Evolutionary conservation across 345 rosid genomes (phyloP).

Genomic region (sweet orange (Citrus sinensis)): DVS_A1.0 CM039161.1:1305001-1305500

Average conservation of each 20-base stretch:
- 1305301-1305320: conserved; percentile 15
- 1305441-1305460: neutral
- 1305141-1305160: too few relatives aligned
- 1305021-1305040: too few relatives aligned
- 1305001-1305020: too few relatives aligned
- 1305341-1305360: conserved; percentile 19
- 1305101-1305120: too few relatives aligned
- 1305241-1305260: neutral
- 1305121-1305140: too few relatives aligned
- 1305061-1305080: too few relatives aligned
- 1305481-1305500: neutral
- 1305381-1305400: conserved; percentile 32
- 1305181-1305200: too few relatives aligned
- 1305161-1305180: too few relatives aligned
- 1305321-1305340: conserved; percentile 30
- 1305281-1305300: neutral
- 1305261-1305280: neutral
- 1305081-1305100: too few relatives aligned
- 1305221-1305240: neutral
- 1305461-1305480: too few relatives aligned
- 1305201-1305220: too few relatives aligned
- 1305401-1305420: conserved; percentile 29
- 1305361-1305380: conserved; percentile 33
- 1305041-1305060: too few relatives aligned
- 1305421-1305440: neutral